Conservation (phyloP, 2,329 filamentous ascomycete genomes). For the Helotiales sp. region DNA sequence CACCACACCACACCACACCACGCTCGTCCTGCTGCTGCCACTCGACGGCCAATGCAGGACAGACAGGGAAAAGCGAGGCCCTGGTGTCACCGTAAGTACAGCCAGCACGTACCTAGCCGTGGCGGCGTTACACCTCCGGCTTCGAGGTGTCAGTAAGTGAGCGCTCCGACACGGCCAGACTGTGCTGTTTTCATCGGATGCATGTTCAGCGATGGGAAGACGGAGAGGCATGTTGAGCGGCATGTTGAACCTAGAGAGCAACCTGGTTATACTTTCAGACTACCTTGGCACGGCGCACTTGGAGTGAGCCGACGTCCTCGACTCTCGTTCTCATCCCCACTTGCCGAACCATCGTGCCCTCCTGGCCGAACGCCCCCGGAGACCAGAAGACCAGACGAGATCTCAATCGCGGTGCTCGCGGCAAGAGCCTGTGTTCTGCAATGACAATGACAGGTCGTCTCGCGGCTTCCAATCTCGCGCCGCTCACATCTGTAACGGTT, state of each 20-base stretch:
- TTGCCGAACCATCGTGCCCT: slow-evolving; percentile 7
- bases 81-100: background rate
- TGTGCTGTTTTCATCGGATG: slow-evolving; percentile 7
- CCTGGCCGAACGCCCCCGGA: background rate
- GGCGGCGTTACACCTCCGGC: background rate
- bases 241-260: slow-evolving; percentile 12
- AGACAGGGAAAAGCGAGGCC: background rate
- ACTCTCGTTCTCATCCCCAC: slow-evolving; percentile 3
- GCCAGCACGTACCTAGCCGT: background rate
- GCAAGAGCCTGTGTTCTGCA: background rate
- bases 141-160: background rate
- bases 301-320: slow-evolving; percentile 1
- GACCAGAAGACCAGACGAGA: background rate
- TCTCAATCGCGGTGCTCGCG: background rate
- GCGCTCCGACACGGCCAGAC: slow-evolving; percentile 10
- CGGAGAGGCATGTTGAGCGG: slow-evolving; percentile 3
- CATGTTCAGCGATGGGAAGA: background rate
- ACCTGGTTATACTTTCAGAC: background rate
- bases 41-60: background rate
- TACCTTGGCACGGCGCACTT: background rate
- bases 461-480: background rate
- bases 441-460: background rate
- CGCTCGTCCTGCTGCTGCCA: background rate
- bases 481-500: slow-evolving; percentile 6
- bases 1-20: background rate